Percentiles rank a stretch among this genome's conserved stretches.
These are phyloP conservation scores for Apiospora rasikravindrae DNA, from an alignment of 2,329 filamentous ascomycete species.

Conservation along the genomic window DNA sequence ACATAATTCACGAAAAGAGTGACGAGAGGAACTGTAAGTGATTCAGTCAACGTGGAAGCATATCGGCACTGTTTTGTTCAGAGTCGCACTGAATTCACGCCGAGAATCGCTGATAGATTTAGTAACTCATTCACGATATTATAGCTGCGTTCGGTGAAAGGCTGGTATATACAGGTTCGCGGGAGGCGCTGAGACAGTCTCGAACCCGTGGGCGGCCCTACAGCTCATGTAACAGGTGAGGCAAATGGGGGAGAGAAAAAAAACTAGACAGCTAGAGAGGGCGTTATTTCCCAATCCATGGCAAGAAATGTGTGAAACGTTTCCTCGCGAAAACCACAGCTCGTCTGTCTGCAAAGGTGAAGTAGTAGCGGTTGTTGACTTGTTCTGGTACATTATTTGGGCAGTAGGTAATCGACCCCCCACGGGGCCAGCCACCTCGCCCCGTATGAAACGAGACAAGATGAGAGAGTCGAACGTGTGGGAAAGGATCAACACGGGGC, in stretches of 20 bases:
- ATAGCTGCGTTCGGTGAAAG: not conserved
- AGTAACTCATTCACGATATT: not conserved
- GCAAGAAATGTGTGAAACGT: not conserved
- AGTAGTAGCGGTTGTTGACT: not conserved
- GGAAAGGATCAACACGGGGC: not conserved
- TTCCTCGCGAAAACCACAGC: not conserved
- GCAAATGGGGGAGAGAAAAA: not conserved
- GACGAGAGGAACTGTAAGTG: not conserved
- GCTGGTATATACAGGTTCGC: not conserved
- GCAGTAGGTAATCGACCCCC: not conserved
- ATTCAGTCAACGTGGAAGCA: not conserved
- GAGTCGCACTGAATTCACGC: not conserved
- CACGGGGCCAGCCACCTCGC: not conserved
- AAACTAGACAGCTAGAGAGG: not conserved
- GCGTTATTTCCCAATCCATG: not conserved
- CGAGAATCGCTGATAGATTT: not conserved
- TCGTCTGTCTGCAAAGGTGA: not conserved
- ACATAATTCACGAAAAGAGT: not conserved
- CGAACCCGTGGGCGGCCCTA: not conserved
- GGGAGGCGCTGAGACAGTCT: conserved; percentile 9
- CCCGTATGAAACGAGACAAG: not conserved
- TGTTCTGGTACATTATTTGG: not conserved
- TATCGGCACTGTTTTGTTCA: not conserved
- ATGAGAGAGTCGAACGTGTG: not conserved
- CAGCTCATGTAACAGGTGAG: not conserved